Percentiles rank a stretch among this genome's conserved stretches.
These are phyloP conservation scores for Epichloe uncinata DNA, from an alignment of 2,329 filamentous ascomycete species.

Conservation along the genomic window DNA sequence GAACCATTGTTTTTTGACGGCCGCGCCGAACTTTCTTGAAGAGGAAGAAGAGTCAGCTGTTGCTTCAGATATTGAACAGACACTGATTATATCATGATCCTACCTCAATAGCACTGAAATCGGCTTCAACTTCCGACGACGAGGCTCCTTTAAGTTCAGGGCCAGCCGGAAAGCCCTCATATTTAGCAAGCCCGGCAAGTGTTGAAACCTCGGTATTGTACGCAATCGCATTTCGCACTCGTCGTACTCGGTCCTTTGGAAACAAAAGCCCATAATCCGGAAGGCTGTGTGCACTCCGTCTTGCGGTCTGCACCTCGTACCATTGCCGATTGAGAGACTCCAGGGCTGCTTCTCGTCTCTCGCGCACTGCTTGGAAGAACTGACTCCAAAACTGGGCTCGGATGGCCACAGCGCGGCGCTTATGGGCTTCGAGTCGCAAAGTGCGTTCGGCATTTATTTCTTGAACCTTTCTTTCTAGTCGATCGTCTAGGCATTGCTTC, in stretches of 20 bases:
- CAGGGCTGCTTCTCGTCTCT: constrained; percentile 67
- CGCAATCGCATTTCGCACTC: constrained; percentile 71
- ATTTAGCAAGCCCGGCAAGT: constrained; percentile 80
- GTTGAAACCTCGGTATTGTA: constrained; percentile 95
- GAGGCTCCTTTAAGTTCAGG: constrained; percentile 67
- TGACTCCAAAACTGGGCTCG: constrained; percentile 79
- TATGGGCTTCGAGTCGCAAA: constrained; percentile 60
- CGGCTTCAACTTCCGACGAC: constrained; percentile 64
- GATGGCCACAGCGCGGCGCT: constrained; percentile 64
- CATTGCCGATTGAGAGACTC: constrained; percentile 77
- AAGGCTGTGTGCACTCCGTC: constrained; percentile 66
- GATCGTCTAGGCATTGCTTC: constrained; percentile 73
- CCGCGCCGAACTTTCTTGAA: constrained; percentile 20
- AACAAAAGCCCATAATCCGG: constrained; percentile 75
- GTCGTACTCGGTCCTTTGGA: constrained; percentile 60
- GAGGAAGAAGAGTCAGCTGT: constrained; percentile 9
- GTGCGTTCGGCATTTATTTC: constrained; percentile 62
- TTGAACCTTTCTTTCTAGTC: constrained; percentile 66
- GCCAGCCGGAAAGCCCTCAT: constrained; percentile 92
- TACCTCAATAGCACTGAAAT: constrained; percentile 81
- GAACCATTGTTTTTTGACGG: constrained; percentile 25
- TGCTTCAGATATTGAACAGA: background rate
- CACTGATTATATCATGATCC: constrained; percentile 5
- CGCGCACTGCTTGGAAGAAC: constrained; percentile 76
- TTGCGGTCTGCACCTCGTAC: constrained; percentile 84